Percentiles rank a stretch among this genome's conserved stretches.
These are phyloP conservation scores for Pseudogymnoascus sp. DNA, from an alignment of 2,329 filamentous ascomycete genomes.

Conservation along the genomic window DNA sequence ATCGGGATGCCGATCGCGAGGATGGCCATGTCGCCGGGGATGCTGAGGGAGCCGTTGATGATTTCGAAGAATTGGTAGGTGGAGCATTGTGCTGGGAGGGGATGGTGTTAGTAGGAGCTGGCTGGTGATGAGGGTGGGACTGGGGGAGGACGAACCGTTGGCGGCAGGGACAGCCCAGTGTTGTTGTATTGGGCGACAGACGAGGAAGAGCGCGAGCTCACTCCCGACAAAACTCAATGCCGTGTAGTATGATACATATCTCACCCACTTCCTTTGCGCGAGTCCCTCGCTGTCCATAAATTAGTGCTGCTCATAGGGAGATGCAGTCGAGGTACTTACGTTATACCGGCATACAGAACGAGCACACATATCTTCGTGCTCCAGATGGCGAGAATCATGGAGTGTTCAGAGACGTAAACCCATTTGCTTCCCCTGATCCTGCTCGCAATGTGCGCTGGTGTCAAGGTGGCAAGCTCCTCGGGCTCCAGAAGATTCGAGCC, in stretches of 20 bases:
- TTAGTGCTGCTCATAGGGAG: neutral
- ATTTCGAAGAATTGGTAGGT: slow-evolving; percentile 39
- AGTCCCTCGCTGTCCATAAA: slow-evolving; percentile 24
- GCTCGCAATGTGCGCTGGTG: slow-evolving; percentile 28
- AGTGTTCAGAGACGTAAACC: slow-evolving; percentile 40
- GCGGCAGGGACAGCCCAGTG: slow-evolving; percentile 41
- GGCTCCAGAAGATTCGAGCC: slow-evolving; percentile 39
- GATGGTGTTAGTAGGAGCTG: neutral
- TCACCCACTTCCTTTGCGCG: slow-evolving; percentile 27
- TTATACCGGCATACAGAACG: slow-evolving; percentile 33
- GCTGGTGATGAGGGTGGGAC: neutral
- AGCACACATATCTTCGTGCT: slow-evolving; percentile 37
- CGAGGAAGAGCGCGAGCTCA: slow-evolving; percentile 38
- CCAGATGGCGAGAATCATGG: slow-evolving; percentile 40
- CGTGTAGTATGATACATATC: slow-evolving; percentile 32
- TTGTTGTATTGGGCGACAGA: slow-evolving; percentile 36
- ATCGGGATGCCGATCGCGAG: slow-evolving; percentile 40
- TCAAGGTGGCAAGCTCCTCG: slow-evolving; percentile 32
- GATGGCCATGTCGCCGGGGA: slow-evolving; percentile 39
- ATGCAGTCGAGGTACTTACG: slow-evolving; percentile 3
- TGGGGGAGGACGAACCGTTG: slow-evolving; percentile 21
- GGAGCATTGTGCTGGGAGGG: slow-evolving; percentile 33
- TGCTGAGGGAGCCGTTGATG: slow-evolving; percentile 40
- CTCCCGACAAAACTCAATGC: slow-evolving; percentile 33
- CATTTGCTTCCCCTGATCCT: slow-evolving; percentile 39